Evolutionary conservation across 164 flowering plant species (phyloP).

Genomic region (Chimonanthus salicifolius): DNA sequence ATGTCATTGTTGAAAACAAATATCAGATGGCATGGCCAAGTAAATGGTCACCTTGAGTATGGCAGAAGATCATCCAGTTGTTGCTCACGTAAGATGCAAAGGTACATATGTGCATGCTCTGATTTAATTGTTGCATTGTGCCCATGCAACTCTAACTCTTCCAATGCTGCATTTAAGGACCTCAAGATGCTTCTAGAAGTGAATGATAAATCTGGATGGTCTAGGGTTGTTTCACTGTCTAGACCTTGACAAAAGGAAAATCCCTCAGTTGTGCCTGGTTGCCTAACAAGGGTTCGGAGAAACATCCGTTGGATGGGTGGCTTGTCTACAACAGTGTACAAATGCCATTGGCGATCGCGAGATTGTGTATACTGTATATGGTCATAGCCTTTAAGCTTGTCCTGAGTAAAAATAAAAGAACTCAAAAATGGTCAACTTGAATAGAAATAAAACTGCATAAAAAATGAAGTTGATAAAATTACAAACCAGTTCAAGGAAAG

Average conservation of each 20-base stretch:
- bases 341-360: conserved; percentile 97
- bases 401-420: conserved; percentile 43
- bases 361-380: conserved; percentile 81
- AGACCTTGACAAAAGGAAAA: conserved; percentile 40
- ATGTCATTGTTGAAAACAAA: neutral
- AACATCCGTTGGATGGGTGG: conserved; percentile 79
- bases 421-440: neutral
- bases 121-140: conserved; percentile 70
- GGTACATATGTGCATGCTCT: conserved; percentile 95
- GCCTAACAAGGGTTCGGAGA: conserved; percentile 89
- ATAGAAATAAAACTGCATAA: conserved; percentile 1
- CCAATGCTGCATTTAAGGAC: conserved; percentile 84
- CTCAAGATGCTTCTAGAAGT: conserved; percentile 86
- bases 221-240: conserved; percentile 23
- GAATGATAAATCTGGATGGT: conserved; percentile 46
- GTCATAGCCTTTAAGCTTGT: conserved; percentile 83
- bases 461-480: neutral
- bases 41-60: conserved; percentile 47
- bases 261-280: conserved; percentile 56
- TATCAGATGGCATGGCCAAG: neutral
- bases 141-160: conserved; percentile 84
- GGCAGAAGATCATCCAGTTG: conserved; percentile 79
- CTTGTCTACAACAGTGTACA: conserved; percentile 79
- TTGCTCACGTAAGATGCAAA: conserved; percentile 80
- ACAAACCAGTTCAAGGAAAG: conserved; percentile 92